phyloP scores from a whole-genome alignment of 306 rosid genomes.

The Abrus precatorius region DNA sequence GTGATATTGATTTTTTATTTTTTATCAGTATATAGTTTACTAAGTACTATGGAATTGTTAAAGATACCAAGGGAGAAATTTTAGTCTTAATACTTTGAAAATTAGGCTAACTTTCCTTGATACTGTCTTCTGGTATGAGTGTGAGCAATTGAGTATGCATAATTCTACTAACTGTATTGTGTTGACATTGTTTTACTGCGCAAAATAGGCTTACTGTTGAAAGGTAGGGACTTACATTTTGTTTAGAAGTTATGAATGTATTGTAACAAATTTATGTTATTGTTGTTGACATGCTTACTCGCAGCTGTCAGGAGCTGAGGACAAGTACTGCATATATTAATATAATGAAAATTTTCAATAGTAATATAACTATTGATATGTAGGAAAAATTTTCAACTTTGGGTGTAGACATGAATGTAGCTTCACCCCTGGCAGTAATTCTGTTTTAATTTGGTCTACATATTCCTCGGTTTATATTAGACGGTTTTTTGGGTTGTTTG shows the following conservation, averaged over 20 bases:
- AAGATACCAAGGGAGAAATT: neutral
- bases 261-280: neutral
- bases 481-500: neutral
- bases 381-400: neutral
- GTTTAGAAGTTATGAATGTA: constrained; percentile 9
- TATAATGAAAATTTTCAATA: neutral
- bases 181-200: constrained; percentile 1
- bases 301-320: neutral
- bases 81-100: neutral
- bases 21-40: constrained; percentile 11
- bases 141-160: neutral
- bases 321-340: neutral
- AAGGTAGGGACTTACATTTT: neutral
- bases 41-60: neutral
- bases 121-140: constrained; percentile 16
- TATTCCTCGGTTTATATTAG: constrained; percentile 4
- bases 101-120: constrained; percentile 15
- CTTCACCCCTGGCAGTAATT: neutral
- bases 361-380: neutral
- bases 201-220: neutral
- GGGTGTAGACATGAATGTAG: neutral
- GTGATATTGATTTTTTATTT: neutral
- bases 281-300: constrained; percentile 11
- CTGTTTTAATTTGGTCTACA: constrained; percentile 3
- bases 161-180: constrained; percentile 13